Evolutionary conservation across 2,329 filamentous ascomycete species (phyloP), one percentile per base, ranked within the genome.

Genomic region (Penicillium sp.): DNA sequence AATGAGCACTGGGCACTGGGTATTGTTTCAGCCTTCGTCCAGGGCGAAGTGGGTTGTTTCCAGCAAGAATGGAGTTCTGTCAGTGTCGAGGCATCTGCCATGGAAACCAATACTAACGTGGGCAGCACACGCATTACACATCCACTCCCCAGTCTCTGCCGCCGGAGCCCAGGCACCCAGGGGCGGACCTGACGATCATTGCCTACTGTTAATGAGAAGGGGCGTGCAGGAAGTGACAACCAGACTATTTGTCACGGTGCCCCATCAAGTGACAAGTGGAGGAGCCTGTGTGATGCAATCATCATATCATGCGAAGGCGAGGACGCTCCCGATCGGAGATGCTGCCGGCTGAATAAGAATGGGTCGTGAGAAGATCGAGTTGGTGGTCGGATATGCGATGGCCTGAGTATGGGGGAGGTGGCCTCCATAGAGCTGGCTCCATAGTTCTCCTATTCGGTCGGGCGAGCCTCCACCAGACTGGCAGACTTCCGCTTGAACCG

Each of bases 301-400:
- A 31, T 31, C 31, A 3, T 10, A 31, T 31, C 31, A 8, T 31
- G 31, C 35, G 43, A 53, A n/a, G 47, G 50, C 48, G 38, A 20
- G 35, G 39, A 35, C 41, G 54, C 20, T 52, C 39, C 54, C 57
- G 58, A 64, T 66, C 63, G 56, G 51, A 61, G 41, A 55, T 53
- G 35, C 59, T 47, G 45, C 53, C 10, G 25, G 38, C 22, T 2
- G n/a, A 47, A 31, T 31, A 31, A 31, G 31, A 25, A 54, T 60
- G 64, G 61, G 53, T 57, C 60, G 58, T 57, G 60, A 49, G 57
- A 47, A 37, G 59, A 67, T 67, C 63, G 64, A 63, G 54, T 43
- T 57, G 55, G 55, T 45, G 58, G 61, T 65, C 60, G 20, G 17
- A 38, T 52, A 37, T 51, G 28, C 50, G 39, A 59, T 49, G 38